Percentiles rank a stretch among this genome's conserved stretches.
These are phyloP conservation scores for Stachybotrys chartarum DNA, from an alignment of 2,329 filamentous ascomycete species.

Conservation along the genomic window DNA sequence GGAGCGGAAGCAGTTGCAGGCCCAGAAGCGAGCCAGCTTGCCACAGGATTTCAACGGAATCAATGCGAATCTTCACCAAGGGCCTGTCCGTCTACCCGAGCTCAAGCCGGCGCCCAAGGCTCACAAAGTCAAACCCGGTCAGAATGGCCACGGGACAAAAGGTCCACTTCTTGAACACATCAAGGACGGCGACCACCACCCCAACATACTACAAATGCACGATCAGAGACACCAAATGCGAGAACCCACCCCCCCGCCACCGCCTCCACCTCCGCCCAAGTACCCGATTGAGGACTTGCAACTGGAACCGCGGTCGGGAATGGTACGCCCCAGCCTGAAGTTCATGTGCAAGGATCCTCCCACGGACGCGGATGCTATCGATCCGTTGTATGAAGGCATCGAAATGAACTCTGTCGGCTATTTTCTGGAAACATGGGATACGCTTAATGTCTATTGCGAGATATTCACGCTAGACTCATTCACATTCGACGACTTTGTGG, in stretches of 20 bases:
- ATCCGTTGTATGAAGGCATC: slow-evolving; percentile 40
- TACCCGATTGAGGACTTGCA: slow-evolving; percentile 95
- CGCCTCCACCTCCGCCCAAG: slow-evolving; percentile 64
- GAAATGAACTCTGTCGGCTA: slow-evolving; percentile 79
- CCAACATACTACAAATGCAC: slow-evolving; percentile 23
- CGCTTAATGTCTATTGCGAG: slow-evolving; percentile 95
- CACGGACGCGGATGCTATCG: slow-evolving; percentile 34
- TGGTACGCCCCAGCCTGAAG: slow-evolving; percentile 66
- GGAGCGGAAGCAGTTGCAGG: slow-evolving; percentile 66
- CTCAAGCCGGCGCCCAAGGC: slow-evolving; percentile 67
- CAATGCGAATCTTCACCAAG: slow-evolving; percentile 24
- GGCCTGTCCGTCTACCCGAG: slow-evolving; percentile 57
- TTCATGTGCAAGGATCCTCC: slow-evolving; percentile 65
- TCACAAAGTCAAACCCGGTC: slow-evolving; percentile 50
- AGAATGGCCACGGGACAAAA: slow-evolving; percentile 27
- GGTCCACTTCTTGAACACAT: slow-evolving; percentile 20
- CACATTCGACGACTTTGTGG: slow-evolving; percentile 92
- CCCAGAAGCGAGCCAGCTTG: slow-evolving; percentile 52
- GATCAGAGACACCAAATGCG: slow-evolving; percentile 19
- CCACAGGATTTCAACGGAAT: slow-evolving; percentile 36
- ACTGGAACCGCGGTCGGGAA: slow-evolving; percentile 59
- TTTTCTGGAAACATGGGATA: slow-evolving; percentile 90
- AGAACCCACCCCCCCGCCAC: slow-evolving; percentile 33
- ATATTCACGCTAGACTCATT: slow-evolving; percentile 93
- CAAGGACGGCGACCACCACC: not conserved